These are phyloP conservation scores for Sherardia arvensis DNA, from an alignment of 257 asterid genomes.

Conservation along the genomic window DNA sequence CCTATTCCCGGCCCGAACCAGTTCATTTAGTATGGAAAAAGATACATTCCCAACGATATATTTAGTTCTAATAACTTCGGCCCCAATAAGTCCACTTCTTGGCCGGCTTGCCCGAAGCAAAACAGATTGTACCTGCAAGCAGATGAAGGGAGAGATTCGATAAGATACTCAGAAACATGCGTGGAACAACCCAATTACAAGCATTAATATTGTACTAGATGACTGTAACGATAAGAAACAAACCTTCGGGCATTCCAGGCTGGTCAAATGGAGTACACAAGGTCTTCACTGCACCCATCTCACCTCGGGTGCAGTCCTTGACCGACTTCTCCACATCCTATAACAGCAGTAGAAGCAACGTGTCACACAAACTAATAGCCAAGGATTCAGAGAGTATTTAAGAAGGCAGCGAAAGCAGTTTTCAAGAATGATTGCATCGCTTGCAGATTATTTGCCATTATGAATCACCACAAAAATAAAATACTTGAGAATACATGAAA, in stretches of 20 bases:
- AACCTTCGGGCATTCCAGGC: slow-evolving; percentile 84
- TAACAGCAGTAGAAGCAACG: too few species aligned
- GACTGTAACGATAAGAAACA: background rate
- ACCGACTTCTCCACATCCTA: slow-evolving; percentile 95
- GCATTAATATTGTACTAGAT: background rate
- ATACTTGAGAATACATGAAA: background rate
- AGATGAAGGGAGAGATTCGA: background rate
- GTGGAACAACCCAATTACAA: background rate
- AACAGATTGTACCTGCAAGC: slow-evolving; percentile 69
- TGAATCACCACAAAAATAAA: background rate
- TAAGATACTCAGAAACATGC: background rate
- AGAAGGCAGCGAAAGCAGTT: too few species aligned
- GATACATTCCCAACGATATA: too few species aligned
- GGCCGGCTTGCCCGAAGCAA: slow-evolving; percentile 80
- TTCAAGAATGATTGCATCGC: background rate
- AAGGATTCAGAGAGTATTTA: too few species aligned
- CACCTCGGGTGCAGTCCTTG: slow-evolving; percentile 82
- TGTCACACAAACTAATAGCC: too few species aligned
- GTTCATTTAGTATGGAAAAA: too few species aligned
- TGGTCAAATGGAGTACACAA: slow-evolving; percentile 84
- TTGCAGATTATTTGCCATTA: background rate
- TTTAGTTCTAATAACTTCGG: slow-evolving; percentile 55
- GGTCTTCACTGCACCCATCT: slow-evolving; percentile 86
- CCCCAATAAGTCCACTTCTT: slow-evolving; percentile 97
- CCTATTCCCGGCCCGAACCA: too few species aligned